Evolutionary conservation across 129 eudicot genomes (phyloP), one percentile per base, ranked within the genome.

Genomic region (Chrysanthemum seticuspe): DNA sequence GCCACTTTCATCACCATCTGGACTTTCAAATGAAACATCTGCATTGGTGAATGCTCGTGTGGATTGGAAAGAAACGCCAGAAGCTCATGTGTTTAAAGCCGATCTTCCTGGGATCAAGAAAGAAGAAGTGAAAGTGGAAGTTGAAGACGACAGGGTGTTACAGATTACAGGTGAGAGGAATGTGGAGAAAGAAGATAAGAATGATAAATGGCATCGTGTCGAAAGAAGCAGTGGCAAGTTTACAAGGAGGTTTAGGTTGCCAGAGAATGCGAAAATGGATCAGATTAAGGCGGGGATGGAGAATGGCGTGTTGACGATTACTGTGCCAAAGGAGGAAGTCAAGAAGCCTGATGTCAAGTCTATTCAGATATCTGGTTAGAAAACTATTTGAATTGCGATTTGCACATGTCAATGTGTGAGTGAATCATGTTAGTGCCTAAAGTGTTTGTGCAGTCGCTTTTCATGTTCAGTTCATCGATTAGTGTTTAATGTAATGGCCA

Each of bases 101-200:
- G 88, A 74, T 68, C 83, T 76, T 52, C 83, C 83, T 0, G 83
- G 83, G 3, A 65, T 81, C 31, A 81, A 62, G 65, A 80, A 76
- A 34, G 85, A 80, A 71, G 80, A 80, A 40, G 83, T 76, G 12
- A 79, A 72, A 34, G 80, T 83, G 16, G 80, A 82, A 63, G 62
- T 83, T 0, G 84, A 79, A 67, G 87, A 83, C 21, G 77, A 65
- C 1, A 75, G 31, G 44, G 74, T 80, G 2, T 73, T 84, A 40
- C 83, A 80, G 21, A 77, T 84, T 23, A 80, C 78, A 47, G 85
- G 85, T 3, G 81, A 84, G 83, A 77, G 85, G n/a, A 80, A 59
- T 12, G 76, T 74, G 12, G 83, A 84, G 70, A 78, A 80, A 55
- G 88, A 84, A 71, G 88, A 84, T 23, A 84, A 84, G 78, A 84